Conservation (phyloP, 257 asterid species). For the Gentiana dahurica region DNA sequence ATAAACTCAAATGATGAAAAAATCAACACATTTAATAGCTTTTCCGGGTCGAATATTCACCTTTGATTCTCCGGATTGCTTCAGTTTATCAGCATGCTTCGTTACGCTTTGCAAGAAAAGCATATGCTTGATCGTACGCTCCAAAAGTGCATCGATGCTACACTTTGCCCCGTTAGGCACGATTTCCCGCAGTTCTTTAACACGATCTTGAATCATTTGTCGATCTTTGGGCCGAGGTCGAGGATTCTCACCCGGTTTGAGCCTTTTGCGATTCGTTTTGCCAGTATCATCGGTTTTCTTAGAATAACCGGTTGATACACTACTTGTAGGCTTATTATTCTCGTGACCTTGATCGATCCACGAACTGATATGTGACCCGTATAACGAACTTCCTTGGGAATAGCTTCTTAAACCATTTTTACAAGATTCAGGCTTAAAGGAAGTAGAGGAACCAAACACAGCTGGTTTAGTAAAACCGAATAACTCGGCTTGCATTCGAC, state of each 20-base stretch:
- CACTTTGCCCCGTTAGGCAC: constrained; percentile 97
- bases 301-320: constrained; percentile 55
- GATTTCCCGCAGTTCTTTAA: constrained; percentile 83
- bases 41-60: constrained; percentile 13
- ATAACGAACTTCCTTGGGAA: constrained; percentile 55
- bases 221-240: constrained; percentile 96
- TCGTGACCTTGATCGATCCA: constrained; percentile 51
- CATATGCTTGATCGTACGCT: constrained; percentile 93
- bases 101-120: constrained; percentile 88
- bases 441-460: constrained; percentile 32
- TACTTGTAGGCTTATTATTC: constrained; percentile 33
- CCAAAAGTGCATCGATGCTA: constrained; percentile 91
- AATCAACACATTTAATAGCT: not conserved
- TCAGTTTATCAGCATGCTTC: constrained; percentile 84
- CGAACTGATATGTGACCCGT: constrained; percentile 62
- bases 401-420: constrained; percentile 37
- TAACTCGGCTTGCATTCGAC: constrained; percentile 41
- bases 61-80: constrained; percentile 81
- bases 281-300: constrained; percentile 51
- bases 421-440: constrained; percentile 20
- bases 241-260: constrained; percentile 87
- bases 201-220: constrained; percentile 96
- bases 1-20: too few species aligned
- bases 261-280: constrained; percentile 69
- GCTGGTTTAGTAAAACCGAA: constrained; percentile 47